phyloP scores from a whole-genome alignment of 176 grass and related monocot species.

The Musa beccarii region DNA sequence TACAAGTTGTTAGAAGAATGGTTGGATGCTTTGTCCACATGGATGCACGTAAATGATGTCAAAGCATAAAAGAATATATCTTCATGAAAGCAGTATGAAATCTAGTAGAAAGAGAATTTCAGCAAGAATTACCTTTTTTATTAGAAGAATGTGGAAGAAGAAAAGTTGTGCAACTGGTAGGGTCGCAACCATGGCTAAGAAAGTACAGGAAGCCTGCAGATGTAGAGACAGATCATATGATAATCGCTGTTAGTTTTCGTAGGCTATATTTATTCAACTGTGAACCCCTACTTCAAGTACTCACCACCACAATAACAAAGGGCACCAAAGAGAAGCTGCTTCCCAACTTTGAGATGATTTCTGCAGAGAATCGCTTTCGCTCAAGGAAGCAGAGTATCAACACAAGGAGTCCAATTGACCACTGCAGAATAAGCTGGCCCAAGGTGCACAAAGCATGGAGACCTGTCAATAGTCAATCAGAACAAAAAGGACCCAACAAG shows the following conservation, averaged over 20 bases:
- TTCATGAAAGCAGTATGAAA: not conserved
- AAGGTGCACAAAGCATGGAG: constrained; percentile 62
- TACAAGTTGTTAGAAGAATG: not conserved
- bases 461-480: constrained; percentile 63
- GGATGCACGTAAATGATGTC: not conserved
- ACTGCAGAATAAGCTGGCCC: constrained; percentile 90
- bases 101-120: not conserved
- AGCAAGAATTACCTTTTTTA: constrained; percentile 6
- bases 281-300: constrained; percentile 16
- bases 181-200: constrained; percentile 18
- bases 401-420: constrained; percentile 60
- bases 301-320: constrained; percentile 93
- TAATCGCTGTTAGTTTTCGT: not conserved
- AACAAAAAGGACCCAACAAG: constrained; percentile 37
- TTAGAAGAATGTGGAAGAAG: constrained; percentile 20
- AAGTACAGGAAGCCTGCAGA: constrained; percentile 9
- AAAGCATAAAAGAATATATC: not conserved
- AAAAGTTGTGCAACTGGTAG: constrained; percentile 17
- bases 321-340: constrained; percentile 88
- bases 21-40: not conserved
- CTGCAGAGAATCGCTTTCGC: constrained; percentile 51
- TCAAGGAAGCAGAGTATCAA: constrained; percentile 79
- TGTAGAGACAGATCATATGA: not conserved
- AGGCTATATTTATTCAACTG: not conserved
- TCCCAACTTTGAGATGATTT: constrained; percentile 82